Evolutionary conservation across 2,329 filamentous ascomycete species (phyloP).

Genomic region (Mycosphaerelloides madeirae): DNA sequence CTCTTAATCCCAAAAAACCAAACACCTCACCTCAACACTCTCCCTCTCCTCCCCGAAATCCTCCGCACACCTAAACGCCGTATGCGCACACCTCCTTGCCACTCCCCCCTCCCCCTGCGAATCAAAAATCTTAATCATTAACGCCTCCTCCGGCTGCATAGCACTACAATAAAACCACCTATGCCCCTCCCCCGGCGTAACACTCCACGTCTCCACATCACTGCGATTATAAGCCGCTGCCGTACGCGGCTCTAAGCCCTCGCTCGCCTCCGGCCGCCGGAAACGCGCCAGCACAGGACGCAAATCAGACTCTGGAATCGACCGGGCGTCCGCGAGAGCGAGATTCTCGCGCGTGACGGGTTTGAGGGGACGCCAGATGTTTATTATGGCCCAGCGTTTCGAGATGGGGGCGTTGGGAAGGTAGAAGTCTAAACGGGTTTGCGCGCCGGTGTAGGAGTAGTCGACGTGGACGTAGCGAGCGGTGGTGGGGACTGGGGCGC

Average conservation of each 20-base stretch:
- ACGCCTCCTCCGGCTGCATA: constrained; percentile 15
- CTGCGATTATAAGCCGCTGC: not conserved
- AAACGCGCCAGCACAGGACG: not conserved
- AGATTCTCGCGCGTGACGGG: constrained; percentile 12
- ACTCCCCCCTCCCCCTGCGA: constrained; percentile 9
- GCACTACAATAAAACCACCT: constrained; percentile 13
- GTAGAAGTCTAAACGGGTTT: not conserved
- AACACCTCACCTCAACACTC: constrained; percentile 1
- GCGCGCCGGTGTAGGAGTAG: constrained; percentile 12
- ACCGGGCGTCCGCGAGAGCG: constrained; percentile 11
- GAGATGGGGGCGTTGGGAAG: too few species aligned
- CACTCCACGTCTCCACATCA: not conserved
- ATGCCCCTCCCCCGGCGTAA: not conserved
- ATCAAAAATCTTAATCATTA: constrained; percentile 17
- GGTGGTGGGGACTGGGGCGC: not conserved
- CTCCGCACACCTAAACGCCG: not conserved
- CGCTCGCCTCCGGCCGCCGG: not conserved
- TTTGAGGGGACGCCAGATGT: constrained; percentile 17
- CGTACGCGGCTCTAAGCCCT: not conserved
- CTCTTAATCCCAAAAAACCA: constrained; percentile 1
- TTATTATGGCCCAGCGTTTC: constrained; percentile 14
- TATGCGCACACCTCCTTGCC: constrained; percentile 11
- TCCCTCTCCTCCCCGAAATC: not conserved
- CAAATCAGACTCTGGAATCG: constrained; percentile 8
- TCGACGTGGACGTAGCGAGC: constrained; percentile 10